Conservation (phyloP, 2,329 filamentous ascomycete genomes). For the Metarhizium album region DNA sequence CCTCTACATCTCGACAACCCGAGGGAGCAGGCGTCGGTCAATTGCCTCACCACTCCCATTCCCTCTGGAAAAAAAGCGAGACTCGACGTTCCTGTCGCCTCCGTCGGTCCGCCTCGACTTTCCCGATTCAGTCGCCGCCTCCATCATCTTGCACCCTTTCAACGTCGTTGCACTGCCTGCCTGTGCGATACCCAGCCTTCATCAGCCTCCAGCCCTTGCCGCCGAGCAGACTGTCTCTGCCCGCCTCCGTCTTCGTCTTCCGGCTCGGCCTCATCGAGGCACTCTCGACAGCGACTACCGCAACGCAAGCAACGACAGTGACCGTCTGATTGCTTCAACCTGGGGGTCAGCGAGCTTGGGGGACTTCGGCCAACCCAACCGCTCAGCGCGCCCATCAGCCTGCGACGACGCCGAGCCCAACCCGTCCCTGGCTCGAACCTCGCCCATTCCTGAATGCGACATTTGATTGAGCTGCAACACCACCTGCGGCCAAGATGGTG, state of each 20-base stretch:
- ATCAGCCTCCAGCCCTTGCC: background rate
- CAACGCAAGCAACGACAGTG: too few relatives aligned
- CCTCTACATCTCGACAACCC: background rate
- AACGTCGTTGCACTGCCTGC: background rate
- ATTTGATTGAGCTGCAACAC: slow-evolving; percentile 9
- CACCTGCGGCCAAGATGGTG: slow-evolving; percentile 37
- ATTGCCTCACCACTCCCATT: background rate
- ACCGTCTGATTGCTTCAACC: background rate
- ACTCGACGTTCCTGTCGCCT: background rate
- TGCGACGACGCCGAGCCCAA: background rate
- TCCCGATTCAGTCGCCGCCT: background rate
- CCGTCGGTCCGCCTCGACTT: background rate
- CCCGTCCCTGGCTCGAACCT: slow-evolving; percentile 1
- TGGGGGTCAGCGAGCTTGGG: background rate
- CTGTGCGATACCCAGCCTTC: background rate
- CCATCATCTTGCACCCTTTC: background rate
- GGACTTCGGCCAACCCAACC: slow-evolving; percentile 7
- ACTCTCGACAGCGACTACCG: background rate
- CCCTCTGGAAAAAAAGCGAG: background rate
- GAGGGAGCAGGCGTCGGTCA: background rate
- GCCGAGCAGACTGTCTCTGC: background rate
- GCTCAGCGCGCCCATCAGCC: slow-evolving; percentile 9
- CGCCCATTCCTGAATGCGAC: slow-evolving; percentile 2
- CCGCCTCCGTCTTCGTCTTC: background rate
- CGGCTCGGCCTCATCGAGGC: background rate